Conservation (phyloP, 1,139 yeast genomes). For the Hansenula sp. region DNA sequence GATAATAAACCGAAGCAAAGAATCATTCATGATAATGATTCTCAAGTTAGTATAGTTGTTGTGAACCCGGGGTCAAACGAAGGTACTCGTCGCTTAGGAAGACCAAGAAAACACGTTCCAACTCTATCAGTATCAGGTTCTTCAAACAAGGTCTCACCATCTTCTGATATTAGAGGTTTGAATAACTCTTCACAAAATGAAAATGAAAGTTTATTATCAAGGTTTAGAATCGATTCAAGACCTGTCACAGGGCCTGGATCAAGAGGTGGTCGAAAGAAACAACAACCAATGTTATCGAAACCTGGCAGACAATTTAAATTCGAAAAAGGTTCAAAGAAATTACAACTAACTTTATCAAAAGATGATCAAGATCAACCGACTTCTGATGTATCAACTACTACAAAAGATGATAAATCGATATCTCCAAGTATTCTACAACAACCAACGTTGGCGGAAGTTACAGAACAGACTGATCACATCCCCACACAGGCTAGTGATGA, state of each 20-base stretch:
- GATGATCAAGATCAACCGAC: background rate
- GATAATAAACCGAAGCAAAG: slow-evolving; percentile 18
- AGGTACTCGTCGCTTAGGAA: slow-evolving; percentile 21
- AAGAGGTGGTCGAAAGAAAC: slow-evolving; percentile 19
- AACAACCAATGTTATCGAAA: slow-evolving; percentile 1
- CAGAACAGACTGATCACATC: background rate
- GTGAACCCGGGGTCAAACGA: slow-evolving; percentile 22
- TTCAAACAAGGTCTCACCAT: background rate
- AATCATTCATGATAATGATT: slow-evolving; percentile 16
- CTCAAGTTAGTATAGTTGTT: slow-evolving; percentile 22
- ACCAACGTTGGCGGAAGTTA: background rate
- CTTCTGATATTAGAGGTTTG: background rate
- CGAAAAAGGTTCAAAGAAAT: background rate
- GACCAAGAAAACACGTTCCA: slow-evolving; percentile 19
- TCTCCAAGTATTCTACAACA: background rate
- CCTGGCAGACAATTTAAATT: slow-evolving; percentile 5
- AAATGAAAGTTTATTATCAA: slow-evolving; percentile 20
- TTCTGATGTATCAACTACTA: background rate
- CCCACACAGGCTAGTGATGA: too few species aligned
- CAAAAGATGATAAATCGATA: background rate
- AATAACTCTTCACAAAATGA: slow-evolving; percentile 12
- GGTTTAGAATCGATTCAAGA: slow-evolving; percentile 20
- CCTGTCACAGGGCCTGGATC: slow-evolving; percentile 26
- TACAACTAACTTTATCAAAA: background rate
- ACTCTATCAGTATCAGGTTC: background rate